A percentile compares a stretch with the other conserved stretches of the same genome.
phyloP scores from a whole-genome alignment of 352 stramenopile genomes.

The Discostella stelligera region DNA sequence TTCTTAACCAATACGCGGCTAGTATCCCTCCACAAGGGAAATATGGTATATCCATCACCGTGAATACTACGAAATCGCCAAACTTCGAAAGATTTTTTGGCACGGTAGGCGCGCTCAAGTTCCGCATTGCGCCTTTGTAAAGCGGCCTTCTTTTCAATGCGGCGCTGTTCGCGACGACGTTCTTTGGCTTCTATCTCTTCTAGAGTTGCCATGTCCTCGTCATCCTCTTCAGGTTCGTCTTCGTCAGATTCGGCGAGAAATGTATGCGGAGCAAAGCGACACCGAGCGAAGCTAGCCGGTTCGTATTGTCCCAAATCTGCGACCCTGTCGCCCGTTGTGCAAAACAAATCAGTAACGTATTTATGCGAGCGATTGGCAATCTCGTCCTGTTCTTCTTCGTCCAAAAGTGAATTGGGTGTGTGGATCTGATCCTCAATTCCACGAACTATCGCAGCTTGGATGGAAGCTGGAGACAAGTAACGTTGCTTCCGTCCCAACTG shows the following conservation, averaged over 20 bases:
- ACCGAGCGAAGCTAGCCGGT: conserved; percentile 42
- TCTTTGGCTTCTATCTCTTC: conserved; percentile 16
- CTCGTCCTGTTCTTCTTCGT: conserved; percentile 33
- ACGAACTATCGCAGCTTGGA: conserved; percentile 42
- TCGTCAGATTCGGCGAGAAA: conserved; percentile 19
- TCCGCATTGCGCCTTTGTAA: conserved; percentile 36
- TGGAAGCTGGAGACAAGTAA: conserved; percentile 40
- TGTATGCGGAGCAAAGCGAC: conserved; percentile 35
- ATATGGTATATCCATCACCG: conserved; percentile 48
- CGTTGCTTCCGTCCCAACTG: conserved; percentile 40
- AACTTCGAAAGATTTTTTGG: conserved; percentile 42
- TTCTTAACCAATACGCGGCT: conserved; percentile 5
- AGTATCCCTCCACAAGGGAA: conserved; percentile 33
- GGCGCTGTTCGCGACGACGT: conserved; percentile 22
- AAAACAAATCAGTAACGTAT: conserved; percentile 38
- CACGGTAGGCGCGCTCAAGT: conserved; percentile 33
- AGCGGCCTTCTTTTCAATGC: conserved; percentile 18
- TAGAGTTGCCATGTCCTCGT: neutral
- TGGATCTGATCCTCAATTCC: conserved; percentile 28
- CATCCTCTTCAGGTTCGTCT: conserved; percentile 22
- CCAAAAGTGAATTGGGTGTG: conserved; percentile 33
- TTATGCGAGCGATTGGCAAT: neutral
- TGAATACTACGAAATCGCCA: conserved; percentile 48
- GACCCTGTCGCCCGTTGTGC: conserved; percentile 37
- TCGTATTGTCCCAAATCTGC: conserved; percentile 40